These are phyloP conservation scores for Arthrocladium fulminans DNA, from an alignment of 2,329 filamentous ascomycete genomes.

Conservation along the genomic window DNA sequence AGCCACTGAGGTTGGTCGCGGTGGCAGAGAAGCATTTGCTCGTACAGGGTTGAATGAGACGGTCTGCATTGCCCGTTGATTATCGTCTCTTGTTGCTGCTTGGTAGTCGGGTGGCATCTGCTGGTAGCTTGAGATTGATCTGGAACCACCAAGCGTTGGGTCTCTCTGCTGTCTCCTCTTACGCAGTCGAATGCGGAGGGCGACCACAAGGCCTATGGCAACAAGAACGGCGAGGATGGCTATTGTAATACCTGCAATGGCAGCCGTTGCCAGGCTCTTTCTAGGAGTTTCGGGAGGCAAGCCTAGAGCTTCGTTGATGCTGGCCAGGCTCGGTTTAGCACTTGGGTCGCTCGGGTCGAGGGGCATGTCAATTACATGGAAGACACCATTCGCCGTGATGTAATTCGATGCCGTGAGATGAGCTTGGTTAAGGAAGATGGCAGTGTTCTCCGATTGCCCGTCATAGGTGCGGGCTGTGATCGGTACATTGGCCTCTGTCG, in stretches of 20 bases:
- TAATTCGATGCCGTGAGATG: slow-evolving; percentile 43
- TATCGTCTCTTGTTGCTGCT: background rate
- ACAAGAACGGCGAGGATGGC: slow-evolving; percentile 15
- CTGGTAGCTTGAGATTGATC: background rate
- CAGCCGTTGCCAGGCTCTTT: slow-evolving; percentile 15
- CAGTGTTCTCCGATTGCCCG: background rate
- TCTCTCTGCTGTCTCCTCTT: slow-evolving; percentile 11
- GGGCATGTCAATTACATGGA: slow-evolving; percentile 51
- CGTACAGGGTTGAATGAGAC: background rate
- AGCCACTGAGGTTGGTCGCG: slow-evolving; percentile 2
- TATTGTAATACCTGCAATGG: slow-evolving; percentile 18
- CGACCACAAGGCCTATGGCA: slow-evolving; percentile 12
- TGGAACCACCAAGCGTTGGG: background rate
- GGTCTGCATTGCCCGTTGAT: background rate
- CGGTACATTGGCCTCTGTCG: slow-evolving; percentile 37
- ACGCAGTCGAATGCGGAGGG: slow-evolving; percentile 11
- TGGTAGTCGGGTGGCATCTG: slow-evolving; percentile 3
- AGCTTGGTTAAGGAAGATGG: slow-evolving; percentile 45
- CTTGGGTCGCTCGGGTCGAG: slow-evolving; percentile 9
- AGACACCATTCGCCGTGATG: slow-evolving; percentile 47
- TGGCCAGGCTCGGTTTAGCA: slow-evolving; percentile 14
- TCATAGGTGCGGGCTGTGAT: slow-evolving; percentile 36
- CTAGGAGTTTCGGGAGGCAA: background rate
- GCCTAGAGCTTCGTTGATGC: background rate
- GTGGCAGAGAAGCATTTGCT: background rate